These are phyloP conservation scores for Triticum urartu DNA, from an alignment of 176 grass and related monocot genomes.

Conservation along the genomic window DNA sequence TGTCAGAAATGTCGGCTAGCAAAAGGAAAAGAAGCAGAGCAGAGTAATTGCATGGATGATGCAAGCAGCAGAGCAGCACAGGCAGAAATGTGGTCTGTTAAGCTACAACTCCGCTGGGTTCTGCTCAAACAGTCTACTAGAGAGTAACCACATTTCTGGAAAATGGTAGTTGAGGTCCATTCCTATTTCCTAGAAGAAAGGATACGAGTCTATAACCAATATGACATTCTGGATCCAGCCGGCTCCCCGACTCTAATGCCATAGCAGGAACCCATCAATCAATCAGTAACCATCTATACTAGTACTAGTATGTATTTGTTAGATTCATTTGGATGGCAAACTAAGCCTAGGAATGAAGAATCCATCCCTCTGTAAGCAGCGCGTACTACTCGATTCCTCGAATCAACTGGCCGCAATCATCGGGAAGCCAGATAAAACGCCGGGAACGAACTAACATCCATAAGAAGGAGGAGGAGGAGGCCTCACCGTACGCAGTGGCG, in stretches of 20 bases:
- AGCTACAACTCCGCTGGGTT: neutral
- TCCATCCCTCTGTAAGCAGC: neutral
- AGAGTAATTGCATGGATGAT: neutral
- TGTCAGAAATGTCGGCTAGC: neutral
- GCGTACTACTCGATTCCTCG: neutral
- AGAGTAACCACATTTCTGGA: neutral
- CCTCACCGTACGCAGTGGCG: constrained; percentile 46
- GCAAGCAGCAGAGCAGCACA: neutral
- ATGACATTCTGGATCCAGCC: neutral
- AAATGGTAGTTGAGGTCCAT: neutral
- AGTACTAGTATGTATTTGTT: neutral
- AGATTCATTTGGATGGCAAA: too few species aligned
- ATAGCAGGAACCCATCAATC: neutral
- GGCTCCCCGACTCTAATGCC: neutral
- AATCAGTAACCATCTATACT: neutral
- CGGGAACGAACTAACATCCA: too few species aligned
- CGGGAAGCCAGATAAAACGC: too few species aligned
- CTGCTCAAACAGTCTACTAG: neutral
- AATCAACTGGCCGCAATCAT: neutral
- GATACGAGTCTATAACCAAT: neutral
- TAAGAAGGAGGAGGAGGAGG: neutral
- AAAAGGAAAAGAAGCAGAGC: neutral
- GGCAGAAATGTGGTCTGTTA: neutral
- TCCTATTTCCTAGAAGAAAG: neutral
- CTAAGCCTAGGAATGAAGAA: neutral